Conservation (phyloP, 2,329 filamentous ascomycete genomes). For the Mycosphaerelloides madeirae region DNA sequence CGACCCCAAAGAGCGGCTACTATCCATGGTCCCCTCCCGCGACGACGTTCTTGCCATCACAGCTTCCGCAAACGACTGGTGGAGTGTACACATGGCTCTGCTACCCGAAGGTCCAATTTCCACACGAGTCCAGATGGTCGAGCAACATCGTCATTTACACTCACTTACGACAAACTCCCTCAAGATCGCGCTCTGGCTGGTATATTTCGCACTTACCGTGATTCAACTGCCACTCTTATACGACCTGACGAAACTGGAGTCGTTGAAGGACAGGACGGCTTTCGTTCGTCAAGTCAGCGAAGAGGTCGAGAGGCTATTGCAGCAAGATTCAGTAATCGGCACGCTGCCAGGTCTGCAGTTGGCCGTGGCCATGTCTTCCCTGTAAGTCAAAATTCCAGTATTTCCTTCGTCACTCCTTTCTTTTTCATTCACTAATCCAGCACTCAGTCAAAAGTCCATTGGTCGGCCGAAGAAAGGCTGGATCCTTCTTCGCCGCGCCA, state of each 20-base stretch:
- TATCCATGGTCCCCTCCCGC: conserved; percentile 1
- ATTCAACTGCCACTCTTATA: conserved; percentile 5
- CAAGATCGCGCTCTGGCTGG: conserved; percentile 2
- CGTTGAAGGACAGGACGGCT: background rate
- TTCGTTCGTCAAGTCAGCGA: too few species aligned
- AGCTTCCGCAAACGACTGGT: conserved; percentile 6
- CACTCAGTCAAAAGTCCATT: conserved; percentile 6
- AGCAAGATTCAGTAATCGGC: too few species aligned
- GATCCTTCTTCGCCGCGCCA: conserved; percentile 6
- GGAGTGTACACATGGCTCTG: conserved; percentile 6
- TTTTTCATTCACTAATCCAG: too few species aligned
- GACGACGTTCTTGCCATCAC: conserved; percentile 2
- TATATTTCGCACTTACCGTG: conserved; percentile 3
- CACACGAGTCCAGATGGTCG: conserved; percentile 1
- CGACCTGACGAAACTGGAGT: background rate
- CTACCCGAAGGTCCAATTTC: conserved; percentile 3
- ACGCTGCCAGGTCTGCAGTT: too few species aligned
- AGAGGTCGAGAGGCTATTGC: too few species aligned
- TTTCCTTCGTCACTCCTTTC: too few species aligned
- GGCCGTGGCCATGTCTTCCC: too few species aligned
- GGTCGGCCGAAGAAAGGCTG: conserved; percentile 7
- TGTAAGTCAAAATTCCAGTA: too few species aligned
- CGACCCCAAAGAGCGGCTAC: too few species aligned
- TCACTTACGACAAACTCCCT: background rate
- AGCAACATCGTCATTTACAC: background rate